Base-by-base conservation (phyloP, 2,329 filamentous ascomycete species). In the Metarhizium humberi region DNA sequence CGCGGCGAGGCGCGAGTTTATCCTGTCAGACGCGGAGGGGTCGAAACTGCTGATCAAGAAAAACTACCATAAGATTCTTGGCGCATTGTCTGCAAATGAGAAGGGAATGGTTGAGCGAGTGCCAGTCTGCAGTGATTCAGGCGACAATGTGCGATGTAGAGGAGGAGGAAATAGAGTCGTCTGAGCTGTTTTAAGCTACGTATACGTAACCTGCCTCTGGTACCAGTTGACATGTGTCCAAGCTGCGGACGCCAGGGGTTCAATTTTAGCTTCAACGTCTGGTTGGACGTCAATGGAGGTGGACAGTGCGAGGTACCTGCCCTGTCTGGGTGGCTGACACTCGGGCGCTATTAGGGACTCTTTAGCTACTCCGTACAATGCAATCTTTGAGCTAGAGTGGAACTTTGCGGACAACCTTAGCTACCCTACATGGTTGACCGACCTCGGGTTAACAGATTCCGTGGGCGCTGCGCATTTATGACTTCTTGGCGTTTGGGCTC, bases 61-160 rank as follows among this genome's bases (percentile, higher is more conserved):
- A 38, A 30, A 36, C 25, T 40, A 16, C 36, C 53, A 55, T 57
- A 49, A 58, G 47, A 57, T 55, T 54, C 58, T 51, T 60, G 55
- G 55, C 56, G 53, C 56, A 50, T 57, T 40, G 34, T 53, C 20
- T 14, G 25, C 13, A 47, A 46, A 34, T 29, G 25, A 14, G 25
- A 8, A 40, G 18, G 30, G 38, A 6, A 14, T 25, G 30, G 32
- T 34, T 34, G 18, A n/a, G 40, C 14, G 32, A 11, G 6, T 14
- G 16, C n/a, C 16, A 45, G 18, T 6, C 7, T 25, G n/a, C 7
- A 20, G 18, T 45, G 3, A 45, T 45, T 20, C 42, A 20, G 42
- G 10, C 16, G 11, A 18, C 6, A 11, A 6, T 20, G 18, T 45
- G n/a, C n/a, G 42, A 16, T 45, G 42, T 16, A 45, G 18, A 45